phyloP scores from a whole-genome alignment of 129 eudicot genomes.

The Chrysanthemum seticuspe region DNA sequence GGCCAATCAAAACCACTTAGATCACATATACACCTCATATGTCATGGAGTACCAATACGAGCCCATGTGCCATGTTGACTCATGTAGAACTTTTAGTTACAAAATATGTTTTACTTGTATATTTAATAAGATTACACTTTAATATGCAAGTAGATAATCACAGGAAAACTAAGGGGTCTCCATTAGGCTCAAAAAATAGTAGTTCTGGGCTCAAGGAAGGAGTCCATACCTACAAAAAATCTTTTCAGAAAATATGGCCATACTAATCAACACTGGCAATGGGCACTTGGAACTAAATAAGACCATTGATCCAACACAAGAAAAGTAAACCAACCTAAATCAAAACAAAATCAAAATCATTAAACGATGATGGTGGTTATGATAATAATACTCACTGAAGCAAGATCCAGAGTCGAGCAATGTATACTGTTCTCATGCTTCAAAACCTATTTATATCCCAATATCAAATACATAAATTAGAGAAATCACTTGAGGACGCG shows the following conservation, averaged over 20 bases:
- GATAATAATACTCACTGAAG: constrained; percentile 66
- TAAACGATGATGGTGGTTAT: background rate
- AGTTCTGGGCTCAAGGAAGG: constrained; percentile 16
- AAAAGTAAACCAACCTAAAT: constrained; percentile 9
- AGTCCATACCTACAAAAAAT: background rate
- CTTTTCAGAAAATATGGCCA: background rate
- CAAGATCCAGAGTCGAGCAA: constrained; percentile 90
- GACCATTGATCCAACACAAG: background rate
- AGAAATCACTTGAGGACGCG: constrained; percentile 18
- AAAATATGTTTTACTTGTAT: background rate
- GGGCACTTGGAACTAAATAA: background rate
- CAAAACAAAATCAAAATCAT: background rate
- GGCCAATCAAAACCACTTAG: constrained; percentile 13
- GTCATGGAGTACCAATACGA: constrained; percentile 4
- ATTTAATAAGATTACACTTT: background rate
- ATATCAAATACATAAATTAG: constrained; percentile 22
- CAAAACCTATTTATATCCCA: constrained; percentile 50
- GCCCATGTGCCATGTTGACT: background rate
- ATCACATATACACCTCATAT: constrained; percentile 16
- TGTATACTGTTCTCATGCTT: constrained; percentile 92
- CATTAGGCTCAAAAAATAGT: constrained; percentile 16
- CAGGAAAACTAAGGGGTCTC: constrained; percentile 3
- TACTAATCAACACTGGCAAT: constrained; percentile 6
- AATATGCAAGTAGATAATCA: background rate
- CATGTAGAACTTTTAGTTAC: constrained; percentile 12